Evolutionary conservation across 192 early-diverging fungal species (phyloP), one percentile per base, ranked within the genome.

Genomic region (Umbelopsis vinacea): DNA sequence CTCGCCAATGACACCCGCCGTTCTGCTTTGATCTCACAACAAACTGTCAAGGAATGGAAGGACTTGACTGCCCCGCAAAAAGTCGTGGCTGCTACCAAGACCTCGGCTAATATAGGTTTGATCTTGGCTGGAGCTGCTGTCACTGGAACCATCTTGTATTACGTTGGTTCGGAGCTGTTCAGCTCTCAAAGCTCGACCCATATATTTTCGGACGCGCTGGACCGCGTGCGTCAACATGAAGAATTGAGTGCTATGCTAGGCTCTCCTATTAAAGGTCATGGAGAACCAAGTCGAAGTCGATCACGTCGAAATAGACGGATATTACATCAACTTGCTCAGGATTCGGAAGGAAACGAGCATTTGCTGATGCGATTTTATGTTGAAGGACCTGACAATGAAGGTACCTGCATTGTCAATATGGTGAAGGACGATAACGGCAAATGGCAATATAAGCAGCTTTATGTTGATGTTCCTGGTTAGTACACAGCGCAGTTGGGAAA

Each of bases 361-460:
- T 69, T 84, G 69, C 57, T 88, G 52, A 84, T 88, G 81, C 73
- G 73, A 12, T 83, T 88, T 71, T 84, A 86, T 71, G 76, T 88
- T 21, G 84, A 88, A 54, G 86, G 86, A 6, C 77, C 83, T 3
- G 45, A 78, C 43, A 81, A 69, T 26, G 75, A 82, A 70, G 86
- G 86, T 46, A 82, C 76, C 9, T 83, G 79, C 4, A 76, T 80
- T 63, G 43, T 88, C 37, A 84, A 88, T 46, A 85, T 86, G 84
- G 69, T 83, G 48, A 87, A 87, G 71, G 67, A 72, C 53, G 72
- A 71, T 11, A 72, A 52, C 8, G 70, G 72, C 47, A 82, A 86
- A 46, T 86, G 85, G 85, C 75, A 82, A 21, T 86, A 82, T 72
- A 80, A 81, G 48, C 78, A 82, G 54, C 75, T 86, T 33, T 81